These are phyloP conservation scores for Puccinia novopanici DNA, from an alignment of 1,284 basidiomycete genomes.

Conservation along the genomic window DNA sequence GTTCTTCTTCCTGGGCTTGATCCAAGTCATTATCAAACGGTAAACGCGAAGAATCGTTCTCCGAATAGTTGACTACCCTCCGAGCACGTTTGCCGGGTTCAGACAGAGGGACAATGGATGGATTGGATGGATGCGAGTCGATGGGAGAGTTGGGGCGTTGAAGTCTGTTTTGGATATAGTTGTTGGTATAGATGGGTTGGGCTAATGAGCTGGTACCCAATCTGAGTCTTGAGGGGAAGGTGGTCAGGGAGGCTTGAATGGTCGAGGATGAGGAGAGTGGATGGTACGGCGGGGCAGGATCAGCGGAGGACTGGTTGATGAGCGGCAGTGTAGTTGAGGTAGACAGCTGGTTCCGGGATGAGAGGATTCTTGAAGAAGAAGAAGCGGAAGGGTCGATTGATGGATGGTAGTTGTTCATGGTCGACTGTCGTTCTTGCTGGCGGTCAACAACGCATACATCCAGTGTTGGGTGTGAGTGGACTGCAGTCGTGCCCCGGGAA, in stretches of 20 bases:
- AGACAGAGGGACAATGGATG: not conserved
- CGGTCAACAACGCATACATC: not conserved
- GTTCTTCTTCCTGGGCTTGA: constrained; percentile 55
- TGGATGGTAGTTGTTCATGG: not conserved
- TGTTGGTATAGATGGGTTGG: constrained; percentile 71
- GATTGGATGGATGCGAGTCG: constrained; percentile 6
- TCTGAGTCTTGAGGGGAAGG: constrained; percentile 87
- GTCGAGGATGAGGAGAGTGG: not conserved
- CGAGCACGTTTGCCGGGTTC: constrained; percentile 55
- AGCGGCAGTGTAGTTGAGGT: not conserved
- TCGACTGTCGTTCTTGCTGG: not conserved
- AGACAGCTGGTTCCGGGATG: not conserved
- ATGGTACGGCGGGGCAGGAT: constrained; percentile 15
- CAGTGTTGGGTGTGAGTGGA: not conserved
- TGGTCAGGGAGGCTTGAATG: constrained; percentile 74
- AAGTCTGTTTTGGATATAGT: constrained; percentile 59
- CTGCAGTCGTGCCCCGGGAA: too few relatives aligned
- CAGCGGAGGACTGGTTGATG: constrained; percentile 14
- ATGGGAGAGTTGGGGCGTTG: constrained; percentile 46
- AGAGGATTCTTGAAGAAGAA: not conserved
- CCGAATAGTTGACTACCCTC: constrained; percentile 79
- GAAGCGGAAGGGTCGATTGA: not conserved
- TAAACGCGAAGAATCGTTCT: constrained; percentile 78
- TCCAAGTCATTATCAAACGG: constrained; percentile 64
- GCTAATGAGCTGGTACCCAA: constrained; percentile 86